A percentile compares a stretch with the other conserved stretches of the same genome.
Conservation (phyloP, 768 basidiomycete genomes). For the Russula sp. region DNA sequence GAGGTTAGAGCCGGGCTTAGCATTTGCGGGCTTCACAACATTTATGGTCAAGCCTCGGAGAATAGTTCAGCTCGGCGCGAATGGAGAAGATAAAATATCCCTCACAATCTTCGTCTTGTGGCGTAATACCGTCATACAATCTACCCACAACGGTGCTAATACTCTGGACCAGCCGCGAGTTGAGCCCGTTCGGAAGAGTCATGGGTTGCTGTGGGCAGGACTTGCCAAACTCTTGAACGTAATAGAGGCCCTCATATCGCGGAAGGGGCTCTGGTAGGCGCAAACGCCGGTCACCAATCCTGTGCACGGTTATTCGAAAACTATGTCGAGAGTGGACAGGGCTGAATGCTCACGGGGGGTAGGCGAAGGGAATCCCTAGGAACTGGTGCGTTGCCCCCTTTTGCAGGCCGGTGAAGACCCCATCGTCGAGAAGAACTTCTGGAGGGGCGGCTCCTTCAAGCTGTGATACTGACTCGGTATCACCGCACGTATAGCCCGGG, state of each 20-base stretch:
- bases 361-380: conserved; percentile 39
- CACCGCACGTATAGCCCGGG: background rate
- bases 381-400: conserved; percentile 30
- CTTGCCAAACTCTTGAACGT: conserved; percentile 24
- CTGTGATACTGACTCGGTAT: background rate
- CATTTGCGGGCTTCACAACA: conserved; percentile 23
- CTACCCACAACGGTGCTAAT: background rate
- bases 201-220: conserved; percentile 28
- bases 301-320: conserved; percentile 12
- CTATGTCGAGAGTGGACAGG: too few relatives aligned
- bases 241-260: conserved; percentile 23
- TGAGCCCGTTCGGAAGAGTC: conserved; percentile 11
- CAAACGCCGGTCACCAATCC: conserved; percentile 35
- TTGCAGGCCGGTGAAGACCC: conserved; percentile 28
- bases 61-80: background rate
- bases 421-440: conserved; percentile 29
- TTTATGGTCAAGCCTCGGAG: conserved; percentile 28
- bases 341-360: conserved; percentile 32
- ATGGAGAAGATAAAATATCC: background rate
- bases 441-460: background rate
- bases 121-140: conserved; percentile 10
- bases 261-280: conserved; percentile 27
- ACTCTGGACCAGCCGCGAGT: background rate
- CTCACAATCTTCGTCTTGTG: conserved; percentile 26
- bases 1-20: conserved; percentile 14